Conservation (phyloP, 768 basidiomycete genomes). For the Boletus tomentosulus region DNA sequence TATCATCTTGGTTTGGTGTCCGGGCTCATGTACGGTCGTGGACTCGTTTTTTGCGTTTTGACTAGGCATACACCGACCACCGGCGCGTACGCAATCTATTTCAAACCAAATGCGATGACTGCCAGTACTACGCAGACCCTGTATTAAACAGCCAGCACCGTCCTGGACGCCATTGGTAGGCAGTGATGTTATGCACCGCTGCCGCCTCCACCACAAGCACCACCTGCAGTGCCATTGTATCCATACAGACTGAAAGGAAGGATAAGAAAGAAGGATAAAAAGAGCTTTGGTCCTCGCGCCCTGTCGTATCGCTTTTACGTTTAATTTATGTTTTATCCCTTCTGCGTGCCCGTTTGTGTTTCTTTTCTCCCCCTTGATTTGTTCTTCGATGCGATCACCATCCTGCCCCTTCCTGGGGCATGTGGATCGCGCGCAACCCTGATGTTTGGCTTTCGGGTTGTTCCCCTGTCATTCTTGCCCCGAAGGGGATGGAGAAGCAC, state of each 20-base stretch:
- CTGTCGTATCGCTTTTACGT: neutral
- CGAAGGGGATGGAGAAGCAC: neutral
- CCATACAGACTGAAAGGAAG: neutral
- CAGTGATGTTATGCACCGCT: neutral
- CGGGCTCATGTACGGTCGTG: neutral
- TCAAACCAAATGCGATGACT: conserved; percentile 58
- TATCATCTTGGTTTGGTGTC: neutral
- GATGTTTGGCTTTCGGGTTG: neutral
- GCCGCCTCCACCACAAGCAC: conserved; percentile 4
- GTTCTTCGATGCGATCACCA: neutral
- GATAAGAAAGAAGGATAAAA: neutral
- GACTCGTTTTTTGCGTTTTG: neutral
- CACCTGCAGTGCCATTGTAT: neutral
- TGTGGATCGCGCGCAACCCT: neutral
- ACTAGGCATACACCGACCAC: conserved; percentile 42
- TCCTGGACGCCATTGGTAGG: conserved; percentile 20
- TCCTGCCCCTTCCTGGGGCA: neutral
- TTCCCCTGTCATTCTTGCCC: neutral
- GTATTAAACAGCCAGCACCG: conserved; percentile 33
- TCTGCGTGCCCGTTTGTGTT: neutral
- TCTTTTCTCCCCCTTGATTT: neutral
- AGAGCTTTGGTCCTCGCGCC: neutral
- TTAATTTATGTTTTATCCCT: neutral
- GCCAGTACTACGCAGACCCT: conserved; percentile 36
- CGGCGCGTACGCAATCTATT: conserved; percentile 62